Evolutionary conservation across 768 basidiomycete genomes (phyloP), one percentile per base, ranked within the genome.

Genomic region (Mycena floridula): DNA sequence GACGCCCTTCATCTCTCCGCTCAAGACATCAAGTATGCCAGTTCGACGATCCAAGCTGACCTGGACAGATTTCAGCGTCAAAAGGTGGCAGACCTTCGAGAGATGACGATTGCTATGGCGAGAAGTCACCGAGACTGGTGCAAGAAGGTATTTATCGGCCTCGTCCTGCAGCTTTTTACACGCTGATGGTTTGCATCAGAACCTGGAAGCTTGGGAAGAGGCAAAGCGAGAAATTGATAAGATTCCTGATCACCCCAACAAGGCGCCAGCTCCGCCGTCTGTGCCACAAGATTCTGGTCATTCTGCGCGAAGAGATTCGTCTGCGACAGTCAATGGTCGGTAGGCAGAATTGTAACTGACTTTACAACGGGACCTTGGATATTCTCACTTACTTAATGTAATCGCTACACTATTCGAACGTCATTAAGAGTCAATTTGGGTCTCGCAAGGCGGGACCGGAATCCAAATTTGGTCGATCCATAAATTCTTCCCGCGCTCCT

Each of bases 61-160:
- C 69, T 99, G 51, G 96, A 99, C 66, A 80, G 96, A 40, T 99
- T 99, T 66, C 96, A 99, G 61, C 79, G 96, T 20, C 96, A 98
- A 70, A 99, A 99, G 61, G 96, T 99, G 3, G 91, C 92, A 6
- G 96, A 99, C 68, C 53, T 98, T 53, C 72, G 93, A 27, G 90
- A 95, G 61, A 93, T 99, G 93, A 69, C 85, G 28, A 89, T 98
- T 49, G 79, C 78, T 54, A 85, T 98, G 77, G 89, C 92, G 0
- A 75, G 77, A 54, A 86, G 83, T 43, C 96, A 99, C 62, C 78
- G 86, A 40, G 96, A 98, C 54, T 98, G 94, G 94, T 95, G 92
- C 63, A 85, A 88, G 70, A 89, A 93, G 82, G 95, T 92, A 48
- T 16, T 23, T 57, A 32, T 42, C 26, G 3, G 20, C 42, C 26